Conservation (phyloP, 768 basidiomycete species). For the Strobilomyces echinocephalus region DNA sequence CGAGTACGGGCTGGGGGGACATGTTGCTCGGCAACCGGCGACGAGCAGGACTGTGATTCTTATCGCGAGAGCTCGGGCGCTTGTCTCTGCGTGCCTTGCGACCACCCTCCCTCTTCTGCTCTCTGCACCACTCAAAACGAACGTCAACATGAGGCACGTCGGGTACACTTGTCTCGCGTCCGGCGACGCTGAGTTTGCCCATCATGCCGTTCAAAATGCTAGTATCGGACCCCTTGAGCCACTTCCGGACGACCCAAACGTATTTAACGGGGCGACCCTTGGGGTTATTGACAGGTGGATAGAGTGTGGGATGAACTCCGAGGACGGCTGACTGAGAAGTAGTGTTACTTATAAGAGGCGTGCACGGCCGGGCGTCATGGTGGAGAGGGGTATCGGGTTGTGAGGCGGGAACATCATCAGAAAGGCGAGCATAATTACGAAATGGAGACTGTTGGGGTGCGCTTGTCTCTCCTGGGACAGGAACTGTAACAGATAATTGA, state of each 20-base stretch:
- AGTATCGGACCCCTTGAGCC: conserved; percentile 59
- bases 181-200: conserved; percentile 32
- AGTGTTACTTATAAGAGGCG: conserved; percentile 8
- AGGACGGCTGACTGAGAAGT: conserved; percentile 46
- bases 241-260: conserved; percentile 71
- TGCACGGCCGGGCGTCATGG: conserved; percentile 13
- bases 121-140: conserved; percentile 73
- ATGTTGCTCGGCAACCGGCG: conserved; percentile 6
- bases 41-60: conserved; percentile 11
- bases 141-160: conserved; percentile 52
- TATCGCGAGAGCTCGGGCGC: conserved; percentile 7
- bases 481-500: conserved; percentile 19
- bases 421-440: conserved; percentile 3
- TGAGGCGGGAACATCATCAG: conserved; percentile 16
- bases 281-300: conserved; percentile 40
- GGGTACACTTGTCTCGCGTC: conserved; percentile 19
- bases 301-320: conserved; percentile 64
- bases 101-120: conserved; percentile 18
- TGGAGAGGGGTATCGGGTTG: conserved; percentile 5
- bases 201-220: conserved; percentile 44
- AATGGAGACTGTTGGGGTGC: conserved; percentile 19
- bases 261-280: conserved; percentile 47
- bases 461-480: conserved; percentile 22
- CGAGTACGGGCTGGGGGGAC: conserved; percentile 6
- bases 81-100: conserved; percentile 22